These are phyloP conservation scores for Carex parvula DNA, from an alignment of 176 grass and related monocot genomes.

Conservation along the genomic window DNA sequence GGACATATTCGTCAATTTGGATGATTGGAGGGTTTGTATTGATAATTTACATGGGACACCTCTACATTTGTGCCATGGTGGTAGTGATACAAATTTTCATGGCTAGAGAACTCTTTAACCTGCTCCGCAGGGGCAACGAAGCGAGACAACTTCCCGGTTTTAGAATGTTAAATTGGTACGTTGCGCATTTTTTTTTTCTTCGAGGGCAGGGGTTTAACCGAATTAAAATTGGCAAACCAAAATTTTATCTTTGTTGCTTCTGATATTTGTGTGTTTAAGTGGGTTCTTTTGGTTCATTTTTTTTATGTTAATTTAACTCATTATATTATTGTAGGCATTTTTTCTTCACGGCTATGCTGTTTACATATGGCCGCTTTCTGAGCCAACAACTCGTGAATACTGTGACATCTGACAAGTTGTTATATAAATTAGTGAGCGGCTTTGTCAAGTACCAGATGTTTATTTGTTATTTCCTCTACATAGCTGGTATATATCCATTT, in stretches of 20 bases:
- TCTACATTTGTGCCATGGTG: conserved; percentile 85
- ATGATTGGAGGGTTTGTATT: conserved; percentile 70
- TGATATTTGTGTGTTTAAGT: not conserved
- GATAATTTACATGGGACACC: conserved; percentile 80
- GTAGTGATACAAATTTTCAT: conserved; percentile 89
- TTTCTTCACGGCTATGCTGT: conserved; percentile 84
- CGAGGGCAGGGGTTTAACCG: too few relatives aligned
- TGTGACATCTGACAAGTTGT: conserved; percentile 70
- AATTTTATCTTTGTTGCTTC: not conserved
- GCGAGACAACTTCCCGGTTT: conserved; percentile 78
- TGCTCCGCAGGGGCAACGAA: conserved; percentile 65
- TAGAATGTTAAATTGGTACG: conserved; percentile 77
- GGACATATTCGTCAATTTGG: conserved; percentile 82
- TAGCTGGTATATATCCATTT: conserved; percentile 49
- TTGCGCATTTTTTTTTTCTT: conserved; percentile 9
- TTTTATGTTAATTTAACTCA: not conserved
- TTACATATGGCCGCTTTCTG: conserved; percentile 82
- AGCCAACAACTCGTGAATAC: conserved; percentile 88
- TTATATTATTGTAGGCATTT: conserved; percentile 55
- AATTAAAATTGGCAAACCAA: too few relatives aligned
- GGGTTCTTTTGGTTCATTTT: not conserved
- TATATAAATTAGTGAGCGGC: conserved; percentile 64
- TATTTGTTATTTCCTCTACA: conserved; percentile 96
- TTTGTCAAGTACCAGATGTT: conserved; percentile 96
- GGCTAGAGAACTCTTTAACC: conserved; percentile 82